These are phyloP conservation scores for Suillus discolor DNA, from an alignment of 768 basidiomycete species.

Conservation along the genomic window DNA sequence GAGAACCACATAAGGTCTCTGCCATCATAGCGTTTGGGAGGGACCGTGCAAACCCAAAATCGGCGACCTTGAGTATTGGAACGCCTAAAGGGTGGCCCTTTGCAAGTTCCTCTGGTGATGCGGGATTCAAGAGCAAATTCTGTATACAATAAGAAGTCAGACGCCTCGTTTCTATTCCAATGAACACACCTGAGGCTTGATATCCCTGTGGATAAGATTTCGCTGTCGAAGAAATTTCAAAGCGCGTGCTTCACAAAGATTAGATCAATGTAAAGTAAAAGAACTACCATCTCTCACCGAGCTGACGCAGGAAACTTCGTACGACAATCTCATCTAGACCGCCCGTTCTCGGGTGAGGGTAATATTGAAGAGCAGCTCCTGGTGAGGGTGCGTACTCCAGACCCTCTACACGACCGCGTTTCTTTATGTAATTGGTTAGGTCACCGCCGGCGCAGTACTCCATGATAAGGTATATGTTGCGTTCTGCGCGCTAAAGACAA, in stretches of 20 bases:
- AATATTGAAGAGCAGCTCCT: conserved; percentile 76
- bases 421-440: conserved; percentile 96
- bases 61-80: conserved; percentile 94
- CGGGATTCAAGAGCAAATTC: conserved; percentile 90
- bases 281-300: conserved; percentile 52
- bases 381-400: conserved; percentile 78
- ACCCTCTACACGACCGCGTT: conserved; percentile 89
- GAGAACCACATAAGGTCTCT: conserved; percentile 96
- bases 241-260: conserved; percentile 66
- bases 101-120: conserved; percentile 75
- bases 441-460: conserved; percentile 97
- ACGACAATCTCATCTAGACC: conserved; percentile 91
- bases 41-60: conserved; percentile 96
- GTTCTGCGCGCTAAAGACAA: conserved; percentile 61
- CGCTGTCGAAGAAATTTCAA: conserved; percentile 88
- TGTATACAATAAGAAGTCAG: conserved; percentile 34
- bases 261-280: not conserved
- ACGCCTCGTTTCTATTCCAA: not conserved
- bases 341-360: conserved; percentile 88
- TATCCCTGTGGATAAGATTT: conserved; percentile 94
- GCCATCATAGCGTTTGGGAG: conserved; percentile 93
- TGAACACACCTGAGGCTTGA: conserved; percentile 82
- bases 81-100: conserved; percentile 90
- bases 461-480: conserved; percentile 93
- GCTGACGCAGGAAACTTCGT: conserved; percentile 88